Percentiles rank a stretch among this genome's conserved stretches.
These are phyloP conservation scores for Cyberlindnera misumaiensis DNA, from an alignment of 805 yeast species.

Conservation along the genomic window DNA sequence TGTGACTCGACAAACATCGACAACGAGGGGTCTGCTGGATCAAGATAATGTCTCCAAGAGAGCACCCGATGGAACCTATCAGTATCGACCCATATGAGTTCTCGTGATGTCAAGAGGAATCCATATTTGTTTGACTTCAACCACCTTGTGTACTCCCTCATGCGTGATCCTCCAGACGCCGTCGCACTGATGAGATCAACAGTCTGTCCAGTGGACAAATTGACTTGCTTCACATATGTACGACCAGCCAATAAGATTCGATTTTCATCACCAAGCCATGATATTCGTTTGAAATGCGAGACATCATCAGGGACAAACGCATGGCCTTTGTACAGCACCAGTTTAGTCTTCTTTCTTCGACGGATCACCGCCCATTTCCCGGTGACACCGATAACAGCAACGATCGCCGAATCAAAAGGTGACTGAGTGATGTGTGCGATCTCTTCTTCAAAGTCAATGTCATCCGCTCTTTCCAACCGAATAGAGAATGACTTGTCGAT, in stretches of 20 bases:
- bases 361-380: constrained; percentile 39
- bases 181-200: constrained; percentile 26
- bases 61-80: constrained; percentile 39
- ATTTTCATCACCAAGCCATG: constrained; percentile 34
- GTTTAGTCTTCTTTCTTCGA: neutral
- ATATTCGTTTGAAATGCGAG: constrained; percentile 47
- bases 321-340: constrained; percentile 11
- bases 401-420: constrained; percentile 32
- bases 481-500: constrained; percentile 3
- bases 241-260: constrained; percentile 35
- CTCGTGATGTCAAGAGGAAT: constrained; percentile 60
- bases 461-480: constrained; percentile 3
- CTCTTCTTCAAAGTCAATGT: constrained; percentile 23
- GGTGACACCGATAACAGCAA: constrained; percentile 40
- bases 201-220: constrained; percentile 21
- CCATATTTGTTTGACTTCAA: constrained; percentile 27
- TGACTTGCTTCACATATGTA: constrained; percentile 32
- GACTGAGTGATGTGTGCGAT: constrained; percentile 41
- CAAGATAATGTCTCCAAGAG: constrained; percentile 69
- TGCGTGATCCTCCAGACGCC: constrained; percentile 14
- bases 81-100: constrained; percentile 46
- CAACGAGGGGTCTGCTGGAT: constrained; percentile 48
- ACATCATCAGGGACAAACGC: constrained; percentile 39
- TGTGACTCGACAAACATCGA: constrained; percentile 28
- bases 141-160: constrained; percentile 37